Percentiles rank a stretch among this genome's conserved stretches.
These are phyloP conservation scores for Coemansia sp. DNA, from an alignment of 192 early-diverging fungal species.

Conservation along the genomic window DNA sequence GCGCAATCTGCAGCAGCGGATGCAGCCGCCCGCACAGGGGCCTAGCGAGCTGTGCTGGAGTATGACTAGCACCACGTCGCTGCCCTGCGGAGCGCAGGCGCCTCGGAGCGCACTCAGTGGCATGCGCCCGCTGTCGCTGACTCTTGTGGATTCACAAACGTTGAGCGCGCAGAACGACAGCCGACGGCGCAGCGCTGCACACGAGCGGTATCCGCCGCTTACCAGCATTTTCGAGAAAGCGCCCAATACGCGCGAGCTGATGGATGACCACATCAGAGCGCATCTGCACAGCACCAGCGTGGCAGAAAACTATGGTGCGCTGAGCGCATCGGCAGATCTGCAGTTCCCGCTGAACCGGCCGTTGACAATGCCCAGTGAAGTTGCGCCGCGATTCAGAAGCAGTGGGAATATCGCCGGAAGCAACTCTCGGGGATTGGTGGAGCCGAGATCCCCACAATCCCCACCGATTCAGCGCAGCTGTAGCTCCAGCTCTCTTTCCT, in stretches of 20 bases:
- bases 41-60: constrained; percentile 20
- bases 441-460: neutral
- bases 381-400: neutral
- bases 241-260: neutral
- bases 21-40: constrained; percentile 1
- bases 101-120: neutral
- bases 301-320: neutral
- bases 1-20: constrained; percentile 11
- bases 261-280: constrained; percentile 8
- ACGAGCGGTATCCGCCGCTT: constrained; percentile 54
- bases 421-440: neutral
- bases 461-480: constrained; percentile 8
- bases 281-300: constrained; percentile 9
- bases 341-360: neutral
- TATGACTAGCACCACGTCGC: constrained; percentile 34
- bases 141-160: neutral
- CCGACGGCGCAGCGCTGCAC: constrained; percentile 39
- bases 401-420: neutral
- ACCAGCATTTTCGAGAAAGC: constrained; percentile 45
- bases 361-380: neutral
- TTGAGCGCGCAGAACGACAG: constrained; percentile 11
- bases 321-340: neutral
- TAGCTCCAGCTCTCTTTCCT: constrained; percentile 34
- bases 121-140: constrained; percentile 12
- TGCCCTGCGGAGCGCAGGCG: constrained; percentile 13